Percentiles rank a stretch among this genome's conserved stretches.
Conservation (phyloP, 2,329 filamentous ascomycete species). For the Nannizziopsis arthrosporioides region DNA sequence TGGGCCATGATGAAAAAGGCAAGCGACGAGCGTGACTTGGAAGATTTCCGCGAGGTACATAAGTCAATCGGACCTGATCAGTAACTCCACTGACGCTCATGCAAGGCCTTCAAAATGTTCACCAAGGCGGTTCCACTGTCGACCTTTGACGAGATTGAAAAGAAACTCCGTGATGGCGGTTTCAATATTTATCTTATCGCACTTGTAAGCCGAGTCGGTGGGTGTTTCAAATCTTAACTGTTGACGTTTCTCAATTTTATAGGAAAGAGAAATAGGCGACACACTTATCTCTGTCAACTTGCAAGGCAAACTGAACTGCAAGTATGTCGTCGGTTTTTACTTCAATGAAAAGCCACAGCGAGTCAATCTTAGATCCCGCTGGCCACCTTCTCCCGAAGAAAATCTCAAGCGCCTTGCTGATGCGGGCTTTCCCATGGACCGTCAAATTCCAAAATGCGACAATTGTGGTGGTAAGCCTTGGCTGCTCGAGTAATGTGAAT, state of each 20-base stretch:
- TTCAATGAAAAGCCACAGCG: slow-evolving; percentile 38
- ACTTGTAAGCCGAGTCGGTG: slow-evolving; percentile 24
- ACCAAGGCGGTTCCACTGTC: slow-evolving; percentile 38
- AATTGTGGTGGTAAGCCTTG: slow-evolving; percentile 37
- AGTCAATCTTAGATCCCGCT: slow-evolving; percentile 35
- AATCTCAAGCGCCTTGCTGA: slow-evolving; percentile 42
- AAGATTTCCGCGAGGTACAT: slow-evolving; percentile 38
- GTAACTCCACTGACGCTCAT: background rate
- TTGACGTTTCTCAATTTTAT: slow-evolving; percentile 11
- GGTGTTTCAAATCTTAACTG: background rate
- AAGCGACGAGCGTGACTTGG: slow-evolving; percentile 39
- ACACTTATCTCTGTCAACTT: slow-evolving; percentile 43
- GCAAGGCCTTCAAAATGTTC: slow-evolving; percentile 39
- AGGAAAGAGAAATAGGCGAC: slow-evolving; percentile 33
- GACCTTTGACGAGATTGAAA: slow-evolving; percentile 40
- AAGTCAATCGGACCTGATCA: background rate
- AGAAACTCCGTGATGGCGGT: slow-evolving; percentile 38
- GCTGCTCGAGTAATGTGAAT: background rate
- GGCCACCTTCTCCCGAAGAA: slow-evolving; percentile 40
- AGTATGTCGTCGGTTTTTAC: slow-evolving; percentile 42
- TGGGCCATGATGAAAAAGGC: slow-evolving; percentile 42
- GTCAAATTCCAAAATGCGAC: slow-evolving; percentile 39
- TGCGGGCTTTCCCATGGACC: slow-evolving; percentile 42
- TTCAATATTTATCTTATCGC: slow-evolving; percentile 43
- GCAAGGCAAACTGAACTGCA: slow-evolving; percentile 41